Conservation (phyloP, 106 monocot genomes). For the Allium sativum region DNA sequence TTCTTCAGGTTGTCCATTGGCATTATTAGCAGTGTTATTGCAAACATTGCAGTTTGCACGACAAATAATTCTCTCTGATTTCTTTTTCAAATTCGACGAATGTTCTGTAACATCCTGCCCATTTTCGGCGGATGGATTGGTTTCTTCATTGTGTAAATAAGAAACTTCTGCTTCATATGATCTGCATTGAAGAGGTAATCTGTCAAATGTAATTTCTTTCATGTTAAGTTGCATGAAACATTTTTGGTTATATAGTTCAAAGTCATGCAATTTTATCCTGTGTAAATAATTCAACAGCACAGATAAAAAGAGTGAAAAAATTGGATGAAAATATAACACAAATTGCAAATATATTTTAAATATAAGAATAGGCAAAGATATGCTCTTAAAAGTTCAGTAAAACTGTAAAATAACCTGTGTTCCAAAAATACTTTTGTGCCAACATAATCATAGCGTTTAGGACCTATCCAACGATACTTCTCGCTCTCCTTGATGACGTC, state of each 20-base stretch:
- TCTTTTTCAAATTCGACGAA: conserved; percentile 12
- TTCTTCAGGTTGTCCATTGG: conserved; percentile 13
- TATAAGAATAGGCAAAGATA: no score
- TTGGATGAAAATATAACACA: no score
- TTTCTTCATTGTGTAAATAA: conserved; percentile 39
- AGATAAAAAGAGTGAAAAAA: no score
- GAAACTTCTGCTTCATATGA: conserved; percentile 76
- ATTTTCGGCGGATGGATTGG: conserved; percentile 7
- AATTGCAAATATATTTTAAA: no score
- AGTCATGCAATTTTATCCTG: no score
- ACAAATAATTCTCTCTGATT: conserved; percentile 31
- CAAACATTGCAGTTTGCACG: conserved; percentile 48
- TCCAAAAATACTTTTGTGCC: conserved; percentile 92
- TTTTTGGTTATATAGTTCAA: no score
- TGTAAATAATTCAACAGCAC: no score
- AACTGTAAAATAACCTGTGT: conserved; percentile 48
- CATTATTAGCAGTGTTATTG: conserved; percentile 8
- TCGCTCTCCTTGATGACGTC: conserved; percentile 93
- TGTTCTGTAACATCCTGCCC: neutral
- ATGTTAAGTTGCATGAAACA: no score
- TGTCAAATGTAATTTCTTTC: no score
- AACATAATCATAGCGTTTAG: conserved; percentile 77
- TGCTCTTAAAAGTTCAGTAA: no score
- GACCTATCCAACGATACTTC: conserved; percentile 95
- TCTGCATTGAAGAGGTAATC: no score